Evolutionary conservation across 164 flowering plant species (phyloP).

Genomic region (Pachysandra terminalis): DNA sequence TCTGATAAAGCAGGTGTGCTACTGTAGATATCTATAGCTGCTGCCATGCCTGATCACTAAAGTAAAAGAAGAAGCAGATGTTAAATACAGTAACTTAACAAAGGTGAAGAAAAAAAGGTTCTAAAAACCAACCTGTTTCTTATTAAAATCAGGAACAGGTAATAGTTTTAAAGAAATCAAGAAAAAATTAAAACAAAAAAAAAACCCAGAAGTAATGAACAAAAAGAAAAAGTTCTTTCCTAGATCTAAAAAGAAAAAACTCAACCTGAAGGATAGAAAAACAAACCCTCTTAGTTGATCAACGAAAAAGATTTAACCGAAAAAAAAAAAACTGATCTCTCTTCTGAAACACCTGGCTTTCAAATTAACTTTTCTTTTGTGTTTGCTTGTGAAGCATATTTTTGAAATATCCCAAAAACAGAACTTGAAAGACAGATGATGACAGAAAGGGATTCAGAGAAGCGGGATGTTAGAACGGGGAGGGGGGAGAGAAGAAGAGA

Average conservation of each 20-base stretch:
- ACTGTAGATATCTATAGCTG: conserved; percentile 39
- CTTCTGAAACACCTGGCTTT: conserved; percentile 62
- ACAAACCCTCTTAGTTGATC: conserved; percentile 46
- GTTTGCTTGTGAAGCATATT: conserved; percentile 32
- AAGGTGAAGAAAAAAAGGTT: not conserved
- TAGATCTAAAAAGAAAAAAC: conserved; percentile 4
- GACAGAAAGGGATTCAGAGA: conserved; percentile 80
- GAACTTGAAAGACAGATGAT: conserved; percentile 44
- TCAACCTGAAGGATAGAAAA: conserved; percentile 60
- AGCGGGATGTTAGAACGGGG: conserved; percentile 40
- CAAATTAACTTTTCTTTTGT: conserved; percentile 19
- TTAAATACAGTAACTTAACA: not conserved
- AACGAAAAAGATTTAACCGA: conserved; percentile 8
- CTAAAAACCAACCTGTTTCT: conserved; percentile 15
- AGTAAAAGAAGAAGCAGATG: not conserved
- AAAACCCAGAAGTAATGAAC: conserved; percentile 14
- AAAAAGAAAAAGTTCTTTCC: conserved; percentile 9
- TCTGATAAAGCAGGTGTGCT: conserved; percentile 25
- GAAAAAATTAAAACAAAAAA: not conserved
- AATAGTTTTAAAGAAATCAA: not conserved
- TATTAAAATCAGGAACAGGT: conserved; percentile 26
- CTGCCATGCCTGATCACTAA: conserved; percentile 33
- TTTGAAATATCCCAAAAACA: conserved; percentile 32
- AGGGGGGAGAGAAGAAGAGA: conserved; percentile 12
- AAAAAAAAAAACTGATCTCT: conserved; percentile 47